Percentiles rank a stretch among this genome's conserved stretches.
Evolutionary conservation across 805 yeast species (phyloP).

Genomic region (Candida quercuum): DNA sequence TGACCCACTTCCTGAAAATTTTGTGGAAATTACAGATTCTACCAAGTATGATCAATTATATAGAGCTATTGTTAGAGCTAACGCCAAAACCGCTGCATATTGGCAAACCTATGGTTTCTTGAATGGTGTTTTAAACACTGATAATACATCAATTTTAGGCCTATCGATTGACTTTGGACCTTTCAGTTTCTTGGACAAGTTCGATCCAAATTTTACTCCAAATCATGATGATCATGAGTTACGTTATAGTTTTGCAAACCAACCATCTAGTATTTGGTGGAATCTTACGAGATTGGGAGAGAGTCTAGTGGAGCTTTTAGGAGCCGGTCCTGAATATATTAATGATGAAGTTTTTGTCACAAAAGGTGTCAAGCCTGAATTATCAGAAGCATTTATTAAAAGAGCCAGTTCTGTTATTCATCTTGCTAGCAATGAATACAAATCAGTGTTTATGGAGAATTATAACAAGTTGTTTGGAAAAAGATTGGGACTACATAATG

Average conservation of each 20-base stretch:
- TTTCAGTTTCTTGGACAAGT: slow-evolving; percentile 83
- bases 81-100: slow-evolving; percentile 71
- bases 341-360: slow-evolving; percentile 36
- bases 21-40: slow-evolving; percentile 29
- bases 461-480: slow-evolving; percentile 54
- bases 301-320: slow-evolving; percentile 73
- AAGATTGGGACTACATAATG: slow-evolving; percentile 60
- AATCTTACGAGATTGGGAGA: slow-evolving; percentile 83
- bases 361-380: slow-evolving; percentile 41
- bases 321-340: slow-evolving; percentile 55
- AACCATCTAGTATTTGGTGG: slow-evolving; percentile 91
- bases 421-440: slow-evolving; percentile 59
- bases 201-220: slow-evolving; percentile 78
- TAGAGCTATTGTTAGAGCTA: slow-evolving; percentile 63
- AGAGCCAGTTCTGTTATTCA: slow-evolving; percentile 66
- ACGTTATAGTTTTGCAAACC: slow-evolving; percentile 77
- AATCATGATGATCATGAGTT: slow-evolving; percentile 76
- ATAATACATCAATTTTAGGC: slow-evolving; percentile 87
- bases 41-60: slow-evolving; percentile 68
- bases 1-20: slow-evolving; percentile 2
- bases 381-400: slow-evolving; percentile 43
- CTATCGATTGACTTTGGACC: slow-evolving; percentile 93
- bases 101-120: slow-evolving; percentile 92
- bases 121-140: slow-evolving; percentile 93
- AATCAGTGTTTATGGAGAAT: slow-evolving; percentile 50